These are phyloP conservation scores for Dichomitus squalens DNA, from an alignment of 1,284 basidiomycete species.

Conservation along the genomic window DNA sequence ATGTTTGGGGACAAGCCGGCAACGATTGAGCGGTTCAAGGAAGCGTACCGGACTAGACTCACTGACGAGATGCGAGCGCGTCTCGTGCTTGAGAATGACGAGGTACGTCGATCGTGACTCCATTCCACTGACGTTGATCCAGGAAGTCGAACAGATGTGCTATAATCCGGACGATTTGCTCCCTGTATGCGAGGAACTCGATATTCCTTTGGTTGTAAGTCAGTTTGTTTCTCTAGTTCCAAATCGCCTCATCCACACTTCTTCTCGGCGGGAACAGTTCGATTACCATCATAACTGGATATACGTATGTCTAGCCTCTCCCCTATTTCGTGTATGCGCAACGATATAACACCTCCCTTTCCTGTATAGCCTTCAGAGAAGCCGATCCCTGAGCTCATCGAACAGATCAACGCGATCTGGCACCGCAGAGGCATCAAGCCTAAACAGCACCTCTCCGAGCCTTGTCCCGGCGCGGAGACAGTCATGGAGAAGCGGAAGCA, in stretches of 20 bases:
- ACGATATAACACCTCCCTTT: constrained; percentile 23
- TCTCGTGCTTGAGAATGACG: constrained; percentile 91
- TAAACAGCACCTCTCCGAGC: constrained; percentile 90
- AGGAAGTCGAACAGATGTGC: constrained; percentile 63
- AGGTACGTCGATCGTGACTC: constrained; percentile 45
- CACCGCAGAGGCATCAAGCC: constrained; percentile 73
- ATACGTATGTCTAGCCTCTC: constrained; percentile 36
- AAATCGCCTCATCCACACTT: too few relatives aligned
- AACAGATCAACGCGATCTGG: constrained; percentile 79
- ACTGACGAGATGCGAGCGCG: constrained; percentile 68
- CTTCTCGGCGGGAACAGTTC: constrained; percentile 20
- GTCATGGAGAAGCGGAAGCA: constrained; percentile 87
- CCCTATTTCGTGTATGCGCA: neutral
- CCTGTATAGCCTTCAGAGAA: constrained; percentile 49
- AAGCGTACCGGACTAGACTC: constrained; percentile 63
- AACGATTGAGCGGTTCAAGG: constrained; percentile 74
- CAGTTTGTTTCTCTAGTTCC: neutral
- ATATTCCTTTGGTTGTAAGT: constrained; percentile 75
- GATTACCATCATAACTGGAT: constrained; percentile 85
- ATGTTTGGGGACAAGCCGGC: constrained; percentile 81
- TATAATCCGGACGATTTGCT: constrained; percentile 88
- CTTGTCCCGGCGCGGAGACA: constrained; percentile 72
- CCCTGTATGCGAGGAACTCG: constrained; percentile 80
- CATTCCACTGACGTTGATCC: neutral
- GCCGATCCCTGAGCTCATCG: constrained; percentile 63